These are phyloP conservation scores for Coniophora puteana DNA, from an alignment of 1,284 basidiomycete species.

Conservation along the genomic window DNA sequence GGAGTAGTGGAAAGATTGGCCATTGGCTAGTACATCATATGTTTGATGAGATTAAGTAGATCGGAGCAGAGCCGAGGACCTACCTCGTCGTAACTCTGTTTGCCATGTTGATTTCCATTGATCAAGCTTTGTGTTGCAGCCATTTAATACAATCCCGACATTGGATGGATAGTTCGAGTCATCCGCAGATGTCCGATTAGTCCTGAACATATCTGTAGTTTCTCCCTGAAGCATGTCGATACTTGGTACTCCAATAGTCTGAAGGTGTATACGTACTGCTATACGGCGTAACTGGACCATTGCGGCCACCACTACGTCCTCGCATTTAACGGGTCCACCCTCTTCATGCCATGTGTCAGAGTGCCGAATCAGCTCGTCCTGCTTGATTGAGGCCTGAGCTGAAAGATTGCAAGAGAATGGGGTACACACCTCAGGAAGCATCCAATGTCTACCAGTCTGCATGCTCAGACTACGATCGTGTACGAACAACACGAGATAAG, in stretches of 20 bases:
- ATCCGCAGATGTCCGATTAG: conserved; percentile 43
- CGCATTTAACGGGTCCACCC: conserved; percentile 57
- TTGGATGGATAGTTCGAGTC: conserved; percentile 57
- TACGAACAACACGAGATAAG: conserved; percentile 78
- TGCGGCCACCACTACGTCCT: conserved; percentile 74
- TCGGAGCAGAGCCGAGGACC: conserved; percentile 8
- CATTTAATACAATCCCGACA: conserved; percentile 64
- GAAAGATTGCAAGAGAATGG: conserved; percentile 6
- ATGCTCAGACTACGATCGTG: conserved; percentile 81
- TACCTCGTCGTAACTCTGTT: conserved; percentile 66
- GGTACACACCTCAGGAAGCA: conserved; percentile 62
- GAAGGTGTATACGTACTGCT: conserved; percentile 45
- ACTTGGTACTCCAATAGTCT: conserved; percentile 5
- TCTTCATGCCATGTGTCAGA: conserved; percentile 67
- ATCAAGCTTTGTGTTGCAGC: conserved; percentile 66
- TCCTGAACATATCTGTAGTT: conserved; percentile 69
- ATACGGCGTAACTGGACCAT: conserved; percentile 73
- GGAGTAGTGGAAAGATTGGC: conserved; percentile 66
- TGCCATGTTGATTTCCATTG: conserved; percentile 70
- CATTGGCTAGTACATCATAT: conserved; percentile 42
- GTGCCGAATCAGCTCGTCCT: conserved; percentile 67
- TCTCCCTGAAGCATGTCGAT: conserved; percentile 47
- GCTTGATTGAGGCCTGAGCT: conserved; percentile 12
- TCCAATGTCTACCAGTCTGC: conserved; percentile 80
- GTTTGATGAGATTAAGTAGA: conserved; percentile 9